Conservation (phyloP, 2,329 filamentous ascomycete genomes). For the Alternaria incomplexa region DNA sequence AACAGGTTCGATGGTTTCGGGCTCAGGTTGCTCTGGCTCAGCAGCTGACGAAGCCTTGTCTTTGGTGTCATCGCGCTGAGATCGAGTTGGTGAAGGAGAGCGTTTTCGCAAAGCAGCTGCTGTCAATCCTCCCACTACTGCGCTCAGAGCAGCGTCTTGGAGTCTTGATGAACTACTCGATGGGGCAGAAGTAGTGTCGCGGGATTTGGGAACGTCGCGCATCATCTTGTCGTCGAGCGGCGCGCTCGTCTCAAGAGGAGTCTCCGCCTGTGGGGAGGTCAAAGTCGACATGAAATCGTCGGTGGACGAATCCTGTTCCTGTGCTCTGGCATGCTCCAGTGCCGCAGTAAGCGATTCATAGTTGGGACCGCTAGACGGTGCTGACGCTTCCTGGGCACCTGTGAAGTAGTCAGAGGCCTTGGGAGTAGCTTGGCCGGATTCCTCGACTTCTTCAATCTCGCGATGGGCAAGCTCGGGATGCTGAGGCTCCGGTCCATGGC, state of each 20-base stretch:
- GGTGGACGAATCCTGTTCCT: constrained; percentile 19
- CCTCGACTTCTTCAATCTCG: constrained; percentile 57
- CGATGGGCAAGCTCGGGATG: constrained; percentile 33
- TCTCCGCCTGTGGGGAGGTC: constrained; percentile 15
- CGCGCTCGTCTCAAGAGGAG: constrained; percentile 30
- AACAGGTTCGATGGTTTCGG: constrained; percentile 8
- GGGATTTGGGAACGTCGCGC: constrained; percentile 15
- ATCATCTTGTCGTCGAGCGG: constrained; percentile 34
- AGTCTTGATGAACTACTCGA: constrained; percentile 31
- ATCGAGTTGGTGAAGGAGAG: constrained; percentile 20
- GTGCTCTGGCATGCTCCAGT: constrained; percentile 23
- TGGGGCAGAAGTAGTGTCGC: constrained; percentile 22
- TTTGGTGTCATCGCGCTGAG: constrained; percentile 21
- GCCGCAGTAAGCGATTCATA: constrained; percentile 32
- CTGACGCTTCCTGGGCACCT: constrained; percentile 7
- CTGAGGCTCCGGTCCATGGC: constrained; percentile 20
- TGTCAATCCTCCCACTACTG: constrained; percentile 32
- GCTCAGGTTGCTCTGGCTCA: constrained; percentile 10
- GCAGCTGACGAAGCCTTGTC: constrained; percentile 9
- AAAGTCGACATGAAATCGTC: constrained; percentile 14
- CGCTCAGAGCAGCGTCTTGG: constrained; percentile 37
- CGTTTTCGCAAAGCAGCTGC: constrained; percentile 23
- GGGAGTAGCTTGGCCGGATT: constrained; percentile 72
- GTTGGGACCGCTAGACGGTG: constrained; percentile 17
- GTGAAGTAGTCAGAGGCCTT: constrained; percentile 62